A percentile compares a stretch with the other conserved stretches of the same genome.
These are phyloP conservation scores for Kluyveromyces nonfermentans DNA, from an alignment of 805 yeast genomes.

Conservation along the genomic window DNA sequence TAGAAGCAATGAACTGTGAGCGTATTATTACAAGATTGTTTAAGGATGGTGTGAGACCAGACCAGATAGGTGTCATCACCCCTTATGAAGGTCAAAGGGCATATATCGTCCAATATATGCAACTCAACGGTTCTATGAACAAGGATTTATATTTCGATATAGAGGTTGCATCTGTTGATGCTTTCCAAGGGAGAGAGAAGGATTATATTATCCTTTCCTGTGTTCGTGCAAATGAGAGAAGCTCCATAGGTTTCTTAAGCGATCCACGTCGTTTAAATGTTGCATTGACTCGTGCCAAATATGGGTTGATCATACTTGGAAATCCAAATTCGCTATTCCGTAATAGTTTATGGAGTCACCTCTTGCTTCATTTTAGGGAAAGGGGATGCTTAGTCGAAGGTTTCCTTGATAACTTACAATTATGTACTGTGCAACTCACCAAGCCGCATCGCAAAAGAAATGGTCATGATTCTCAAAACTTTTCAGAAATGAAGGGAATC, in stretches of 20 bases:
- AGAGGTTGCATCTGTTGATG: conserved; percentile 94
- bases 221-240: conserved; percentile 76
- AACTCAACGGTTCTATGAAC: conserved; percentile 57
- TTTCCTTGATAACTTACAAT: conserved; percentile 65
- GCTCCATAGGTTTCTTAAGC: conserved; percentile 71
- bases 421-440: conserved; percentile 51
- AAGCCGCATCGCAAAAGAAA: conserved; percentile 16
- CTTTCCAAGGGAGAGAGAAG: conserved; percentile 96
- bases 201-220: conserved; percentile 90
- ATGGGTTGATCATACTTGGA: conserved; percentile 73
- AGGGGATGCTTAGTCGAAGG: conserved; percentile 88
- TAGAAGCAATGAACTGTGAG: conserved; percentile 86
- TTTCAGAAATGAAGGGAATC: conserved; percentile 6
- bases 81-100: conserved; percentile 94
- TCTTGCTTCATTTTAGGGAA: conserved; percentile 71
- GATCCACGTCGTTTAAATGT: conserved; percentile 85
- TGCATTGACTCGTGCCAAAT: conserved; percentile 81
- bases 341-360: conserved; percentile 68
- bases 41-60: conserved; percentile 67
- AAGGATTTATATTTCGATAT: conserved; percentile 57
- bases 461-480: conserved; percentile 5
- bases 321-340: conserved; percentile 70
- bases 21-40: conserved; percentile 63
- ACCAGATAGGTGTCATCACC: conserved; percentile 84
- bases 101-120: conserved; percentile 69